These are phyloP conservation scores for Casuarina glauca DNA, from an alignment of 306 rosid genomes.

Conservation along the genomic window DNA sequence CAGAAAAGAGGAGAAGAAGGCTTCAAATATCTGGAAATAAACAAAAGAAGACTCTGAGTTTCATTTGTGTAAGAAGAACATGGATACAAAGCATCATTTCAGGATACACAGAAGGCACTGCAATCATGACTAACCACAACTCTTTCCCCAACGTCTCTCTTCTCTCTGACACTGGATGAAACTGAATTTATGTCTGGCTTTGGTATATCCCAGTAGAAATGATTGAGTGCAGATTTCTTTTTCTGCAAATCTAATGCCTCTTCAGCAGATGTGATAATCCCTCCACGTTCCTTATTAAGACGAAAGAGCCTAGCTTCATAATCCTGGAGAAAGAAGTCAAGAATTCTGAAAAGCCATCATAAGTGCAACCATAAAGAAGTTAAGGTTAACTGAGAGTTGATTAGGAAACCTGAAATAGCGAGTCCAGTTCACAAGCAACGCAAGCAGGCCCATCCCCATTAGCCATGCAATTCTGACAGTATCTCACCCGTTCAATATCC, in stretches of 20 bases:
- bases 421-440: constrained; percentile 80
- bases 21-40: background rate
- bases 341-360: constrained; percentile 10
- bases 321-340: constrained; percentile 48
- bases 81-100: background rate
- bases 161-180: constrained; percentile 39
- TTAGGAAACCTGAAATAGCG: constrained; percentile 70
- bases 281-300: constrained; percentile 70
- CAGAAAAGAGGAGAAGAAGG: constrained; percentile 9
- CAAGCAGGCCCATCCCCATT: constrained; percentile 79
- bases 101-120: background rate
- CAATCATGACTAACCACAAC: constrained; percentile 70
- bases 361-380: constrained; percentile 11
- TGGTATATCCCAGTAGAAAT: constrained; percentile 68
- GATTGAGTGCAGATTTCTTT: constrained; percentile 72
- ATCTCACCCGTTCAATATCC: constrained; percentile 78
- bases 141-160: constrained; percentile 86
- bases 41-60: background rate
- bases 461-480: constrained; percentile 77
- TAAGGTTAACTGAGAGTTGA: constrained; percentile 32
- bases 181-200: constrained; percentile 35
- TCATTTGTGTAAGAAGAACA: background rate
- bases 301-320: constrained; percentile 89
- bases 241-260: constrained; percentile 87
- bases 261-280: constrained; percentile 76